phyloP scores from a whole-genome alignment of 768 basidiomycete genomes.

The Tylopilus subfusipes region DNA sequence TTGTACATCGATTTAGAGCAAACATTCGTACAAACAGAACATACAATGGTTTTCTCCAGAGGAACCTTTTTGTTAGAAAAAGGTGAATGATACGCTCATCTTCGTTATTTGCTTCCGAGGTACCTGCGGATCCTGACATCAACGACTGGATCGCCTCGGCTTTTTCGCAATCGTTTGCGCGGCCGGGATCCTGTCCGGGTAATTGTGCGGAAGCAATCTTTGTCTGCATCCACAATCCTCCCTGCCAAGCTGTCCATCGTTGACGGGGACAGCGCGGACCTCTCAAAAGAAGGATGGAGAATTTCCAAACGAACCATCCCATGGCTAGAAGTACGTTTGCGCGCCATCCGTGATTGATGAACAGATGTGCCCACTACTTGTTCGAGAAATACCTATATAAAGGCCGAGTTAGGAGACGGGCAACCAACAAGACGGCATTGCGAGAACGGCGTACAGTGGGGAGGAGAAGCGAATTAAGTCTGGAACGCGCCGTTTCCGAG shows the following conservation, averaged over 20 bases:
- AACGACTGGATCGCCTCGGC: not conserved
- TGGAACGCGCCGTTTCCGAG: constrained; percentile 49
- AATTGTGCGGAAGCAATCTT: not conserved
- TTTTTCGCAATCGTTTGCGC: constrained; percentile 5
- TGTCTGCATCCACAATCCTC: not conserved
- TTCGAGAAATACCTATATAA: constrained; percentile 56
- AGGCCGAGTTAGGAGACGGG: not conserved
- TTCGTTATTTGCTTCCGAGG: not conserved
- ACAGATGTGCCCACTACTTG: constrained; percentile 80
- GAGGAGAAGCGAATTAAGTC: constrained; percentile 70
- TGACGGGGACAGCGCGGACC: constrained; percentile 50
- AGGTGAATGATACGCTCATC: not conserved
- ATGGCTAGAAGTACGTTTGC: constrained; percentile 55
- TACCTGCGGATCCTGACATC: not conserved
- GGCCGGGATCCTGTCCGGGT: not conserved
- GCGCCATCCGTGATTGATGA: constrained; percentile 64
- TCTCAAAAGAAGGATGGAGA: constrained; percentile 55
- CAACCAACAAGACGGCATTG: not conserved
- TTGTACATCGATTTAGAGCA: too few relatives aligned
- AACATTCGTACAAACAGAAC: too few relatives aligned
- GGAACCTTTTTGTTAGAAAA: too few relatives aligned
- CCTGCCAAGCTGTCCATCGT: constrained; percentile 52
- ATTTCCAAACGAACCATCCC: constrained; percentile 52
- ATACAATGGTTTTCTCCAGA: too few relatives aligned
- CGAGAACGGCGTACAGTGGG: constrained; percentile 45